Base-by-base conservation (phyloP, 1,284 basidiomycete genomes). In the Ganoderma sinense region DNA sequence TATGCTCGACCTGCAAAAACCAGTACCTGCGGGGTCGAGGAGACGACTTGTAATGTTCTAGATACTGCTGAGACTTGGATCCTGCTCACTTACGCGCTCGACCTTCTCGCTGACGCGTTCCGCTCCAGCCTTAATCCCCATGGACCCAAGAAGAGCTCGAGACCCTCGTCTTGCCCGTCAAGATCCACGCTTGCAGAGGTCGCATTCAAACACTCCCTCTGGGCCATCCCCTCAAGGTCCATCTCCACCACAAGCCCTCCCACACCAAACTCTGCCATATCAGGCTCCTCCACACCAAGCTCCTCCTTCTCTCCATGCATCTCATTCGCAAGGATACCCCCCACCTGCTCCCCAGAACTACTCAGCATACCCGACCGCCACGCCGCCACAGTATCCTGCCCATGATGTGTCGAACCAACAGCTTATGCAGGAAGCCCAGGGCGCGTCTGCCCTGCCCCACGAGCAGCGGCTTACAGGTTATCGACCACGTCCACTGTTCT, bases 401-500 rank as follows among this genome's bases (percentile, higher is more conserved):
- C 74, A 73, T 60, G 73, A 74, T 11, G 31, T 73, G 2, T 77
- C 76, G 5, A 78, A 77, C 56, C 75, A 77, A 63, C 76, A 77
- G 58, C 75, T 77, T n/a, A 58, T 70, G 4, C 74, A 76, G 45
- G 77, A 78, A 39, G 78, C 76, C 10, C 75, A 74, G 53, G 76
- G 75, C 7, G 78, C 79, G n/a, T 65, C 77, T 20, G 36, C 20
- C 10, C 53, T 70, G 1, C 56, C 70, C 4, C 66, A 66, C 14
- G 67, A 71, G 43, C 67, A 62, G 60, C 67, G 62, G 63, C 59
- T 39, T 29, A 71, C 83, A 31, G 74, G 76, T 31, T 90, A 89
- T 75, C 93, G 88, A 79, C 79, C 84, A 31, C 86, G 92, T 36
- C 94, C 94, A 2, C 78, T 97, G 62, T 99, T 99, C 83, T 99